Evolutionary conservation across 2,329 filamentous ascomycete species (phyloP).

Genomic region (Sporothrix pseudoabietina): DNA sequence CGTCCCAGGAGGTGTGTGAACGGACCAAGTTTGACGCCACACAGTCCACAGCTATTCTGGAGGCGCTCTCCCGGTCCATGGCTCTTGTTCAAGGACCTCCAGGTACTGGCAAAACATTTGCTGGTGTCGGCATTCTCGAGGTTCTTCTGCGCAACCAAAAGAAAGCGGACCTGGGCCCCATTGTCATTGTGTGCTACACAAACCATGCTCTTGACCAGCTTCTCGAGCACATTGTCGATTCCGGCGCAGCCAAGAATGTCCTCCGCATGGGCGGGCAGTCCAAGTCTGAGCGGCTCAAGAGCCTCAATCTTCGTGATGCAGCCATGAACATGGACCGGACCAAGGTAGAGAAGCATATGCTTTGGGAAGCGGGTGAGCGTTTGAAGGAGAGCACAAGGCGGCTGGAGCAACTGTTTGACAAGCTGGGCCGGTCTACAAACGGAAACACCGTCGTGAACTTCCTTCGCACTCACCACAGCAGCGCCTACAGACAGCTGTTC

Average conservation of each 20-base stretch:
- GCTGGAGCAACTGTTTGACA: not conserved
- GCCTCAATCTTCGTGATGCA: slow-evolving; percentile 53
- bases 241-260: slow-evolving; percentile 50
- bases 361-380: not conserved
- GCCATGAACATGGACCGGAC: slow-evolving; percentile 42
- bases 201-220: slow-evolving; percentile 58
- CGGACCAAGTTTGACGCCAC: slow-evolving; percentile 55
- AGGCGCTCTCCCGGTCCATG: slow-evolving; percentile 55
- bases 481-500: not conserved
- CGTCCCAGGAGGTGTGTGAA: slow-evolving; percentile 37
- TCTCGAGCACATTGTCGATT: slow-evolving; percentile 59
- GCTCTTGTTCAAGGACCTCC: slow-evolving; percentile 70
- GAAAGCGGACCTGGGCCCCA: slow-evolving; percentile 49
- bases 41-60: slow-evolving; percentile 55
- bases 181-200: slow-evolving; percentile 53
- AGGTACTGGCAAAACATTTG: slow-evolving; percentile 68
- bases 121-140: slow-evolving; percentile 61
- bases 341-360: slow-evolving; percentile 32
- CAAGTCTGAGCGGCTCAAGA: slow-evolving; percentile 55
- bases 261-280: slow-evolving; percentile 64
- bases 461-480: not conserved
- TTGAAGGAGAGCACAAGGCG: not conserved
- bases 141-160: slow-evolving; percentile 51
- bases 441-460: not conserved
- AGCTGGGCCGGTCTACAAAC: not conserved